Base-by-base conservation (phyloP, 495 filamentous ascomycete species). In the Melanomma pulvis-pyrius region DNA sequence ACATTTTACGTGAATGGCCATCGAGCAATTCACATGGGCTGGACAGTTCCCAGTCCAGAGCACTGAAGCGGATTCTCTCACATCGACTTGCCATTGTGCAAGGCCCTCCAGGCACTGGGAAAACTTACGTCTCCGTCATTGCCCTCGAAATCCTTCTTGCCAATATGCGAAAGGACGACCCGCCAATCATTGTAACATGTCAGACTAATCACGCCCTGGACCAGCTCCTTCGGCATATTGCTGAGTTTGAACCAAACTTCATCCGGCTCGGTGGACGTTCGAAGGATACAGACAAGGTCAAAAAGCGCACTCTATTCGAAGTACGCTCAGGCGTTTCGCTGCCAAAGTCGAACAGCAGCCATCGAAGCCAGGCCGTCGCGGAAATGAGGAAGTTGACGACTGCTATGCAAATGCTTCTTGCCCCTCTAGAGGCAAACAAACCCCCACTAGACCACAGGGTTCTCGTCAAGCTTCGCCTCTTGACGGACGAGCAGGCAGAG, bases 171-270 rank as follows among this genome's bases (percentile, higher is more conserved):
- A 60, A 72, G 1, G 78, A 78, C 9, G 83, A 90, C 74, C 87
- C 90, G 22, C 90, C 90, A 15, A 87, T 97, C 34, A 80, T 96
- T 24, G 79, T 96, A 6, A 82, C 92, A 0, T 90, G 91, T 25
- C 90, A 97, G 67, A 97, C 93, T 2, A 98, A 98, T 64, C 92
- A 98, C 76, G 93, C 94, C 0, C 75, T 97, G 0, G 93, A 97
- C 69, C 94, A 97, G 71, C 76, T 97, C 1, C 80, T 98, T 15
- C 78, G 77, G 3, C 85, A 89, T 51, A 77, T 96, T 22, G 80
- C 88, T 0, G 61, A 78, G 1, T 87, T 88, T 54, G 90, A 90
- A 54, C 77, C 79, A 1, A 80, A 87, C 4, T 87, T 93, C 57
- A 78, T 93, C 44, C 90, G 93, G 7, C 78, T 98, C 19, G 93